These are phyloP conservation scores for Oryza glaberrima DNA, from an alignment of 176 grass and related monocot genomes.

Conservation along the genomic window DNA sequence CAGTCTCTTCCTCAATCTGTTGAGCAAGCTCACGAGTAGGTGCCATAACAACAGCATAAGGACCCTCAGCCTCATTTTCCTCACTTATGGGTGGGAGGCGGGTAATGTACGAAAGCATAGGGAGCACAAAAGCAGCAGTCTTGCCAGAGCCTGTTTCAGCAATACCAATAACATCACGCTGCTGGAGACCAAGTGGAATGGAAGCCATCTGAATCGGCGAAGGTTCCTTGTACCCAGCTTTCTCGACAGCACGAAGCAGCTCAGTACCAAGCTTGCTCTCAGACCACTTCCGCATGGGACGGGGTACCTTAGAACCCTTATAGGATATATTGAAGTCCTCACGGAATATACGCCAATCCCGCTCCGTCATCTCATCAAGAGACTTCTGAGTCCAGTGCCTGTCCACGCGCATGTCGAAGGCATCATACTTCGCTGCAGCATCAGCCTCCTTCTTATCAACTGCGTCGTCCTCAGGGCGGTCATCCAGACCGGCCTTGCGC, in stretches of 20 bases:
- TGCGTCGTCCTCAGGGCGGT: conserved; percentile 69
- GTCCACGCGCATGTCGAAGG: conserved; percentile 94
- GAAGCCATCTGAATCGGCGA: conserved; percentile 97
- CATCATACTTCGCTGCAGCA: conserved; percentile 78
- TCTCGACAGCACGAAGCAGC: conserved; percentile 81
- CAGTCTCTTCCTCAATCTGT: conserved; percentile 97
- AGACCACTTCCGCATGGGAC: conserved; percentile 81
- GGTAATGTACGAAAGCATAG: conserved; percentile 94
- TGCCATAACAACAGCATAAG: conserved; percentile 97
- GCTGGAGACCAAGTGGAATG: conserved; percentile 92
- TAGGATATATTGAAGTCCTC: conserved; percentile 98
- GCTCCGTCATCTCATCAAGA: conserved; percentile 83
- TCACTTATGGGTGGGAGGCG: conserved; percentile 86
- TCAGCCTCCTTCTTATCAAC: conserved; percentile 72
- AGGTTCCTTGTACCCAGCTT: conserved; percentile 78
- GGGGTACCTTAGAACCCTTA: conserved; percentile 88
- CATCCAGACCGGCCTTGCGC: conserved; percentile 76
- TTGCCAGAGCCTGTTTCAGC: conserved; percentile 96
- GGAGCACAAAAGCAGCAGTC: conserved; percentile 94
- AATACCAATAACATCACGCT: conserved; percentile 97
- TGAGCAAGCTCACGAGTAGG: conserved; percentile 97
- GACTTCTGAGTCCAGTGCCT: conserved; percentile 92
- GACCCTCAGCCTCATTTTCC: conserved; percentile 95
- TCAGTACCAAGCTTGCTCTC: conserved; percentile 88
- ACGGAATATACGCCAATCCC: conserved; percentile 96